Evolutionary conservation across 1,284 basidiomycete species (phyloP).

Genomic region (Tilletia horrida): DNA sequence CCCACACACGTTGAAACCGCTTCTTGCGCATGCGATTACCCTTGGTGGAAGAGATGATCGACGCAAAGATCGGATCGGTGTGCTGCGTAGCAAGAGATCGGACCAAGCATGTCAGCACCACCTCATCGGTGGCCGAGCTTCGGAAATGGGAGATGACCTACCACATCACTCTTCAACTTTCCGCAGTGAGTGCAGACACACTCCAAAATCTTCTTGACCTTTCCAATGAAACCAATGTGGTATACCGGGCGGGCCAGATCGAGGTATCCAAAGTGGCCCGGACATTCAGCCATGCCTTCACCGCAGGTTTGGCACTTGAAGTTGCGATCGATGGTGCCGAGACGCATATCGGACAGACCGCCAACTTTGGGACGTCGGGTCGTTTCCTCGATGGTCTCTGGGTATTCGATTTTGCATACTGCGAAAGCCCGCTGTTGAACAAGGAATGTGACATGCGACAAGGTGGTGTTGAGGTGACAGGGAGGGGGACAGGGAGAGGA

Average conservation of each 20-base stretch:
- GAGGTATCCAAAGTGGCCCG: conserved; percentile 98
- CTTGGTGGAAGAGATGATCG: conserved; percentile 44
- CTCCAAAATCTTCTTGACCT: conserved; percentile 99
- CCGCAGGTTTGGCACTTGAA: conserved; percentile 99
- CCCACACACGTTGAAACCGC: conserved; percentile 52
- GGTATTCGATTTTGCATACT: conserved; percentile 95
- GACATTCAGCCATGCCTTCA: conserved; percentile 64
- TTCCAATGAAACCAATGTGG: conserved; percentile 94
- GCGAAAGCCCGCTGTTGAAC: conserved; percentile 83
- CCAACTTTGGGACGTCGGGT: conserved; percentile 74
- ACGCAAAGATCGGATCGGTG: conserved; percentile 50
- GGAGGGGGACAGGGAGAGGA: conserved; percentile 21
- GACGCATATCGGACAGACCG: conserved; percentile 93
- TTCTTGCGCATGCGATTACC: conserved; percentile 38
- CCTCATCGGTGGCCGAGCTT: background rate
- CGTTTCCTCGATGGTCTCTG: conserved; percentile 93
- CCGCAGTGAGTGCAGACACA: conserved; percentile 98
- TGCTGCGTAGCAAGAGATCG: conserved; percentile 18
- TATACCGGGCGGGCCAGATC: conserved; percentile 94
- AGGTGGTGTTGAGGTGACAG: background rate
- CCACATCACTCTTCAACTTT: conserved; percentile 82
- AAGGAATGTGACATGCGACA: too few species aligned
- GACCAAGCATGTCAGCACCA: background rate
- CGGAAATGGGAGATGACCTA: conserved; percentile 22
- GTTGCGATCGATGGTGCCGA: conserved; percentile 97